Evolutionary conservation across 1,284 basidiomycete genomes (phyloP).

Genomic region (Irpex sp.): DNA sequence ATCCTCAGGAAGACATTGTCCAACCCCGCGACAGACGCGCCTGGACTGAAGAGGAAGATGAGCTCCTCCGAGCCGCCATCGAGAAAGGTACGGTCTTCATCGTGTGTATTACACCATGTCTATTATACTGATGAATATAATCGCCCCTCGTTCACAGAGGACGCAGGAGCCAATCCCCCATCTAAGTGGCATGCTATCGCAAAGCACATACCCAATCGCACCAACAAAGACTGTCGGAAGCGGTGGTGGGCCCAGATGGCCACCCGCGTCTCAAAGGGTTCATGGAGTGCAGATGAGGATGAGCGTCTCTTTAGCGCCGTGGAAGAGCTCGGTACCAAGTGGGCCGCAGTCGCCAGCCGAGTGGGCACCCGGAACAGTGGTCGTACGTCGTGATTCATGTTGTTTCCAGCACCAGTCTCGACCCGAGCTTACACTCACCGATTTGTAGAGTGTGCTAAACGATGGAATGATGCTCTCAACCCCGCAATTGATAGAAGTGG

Average conservation of each 20-base stretch:
- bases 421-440: not conserved
- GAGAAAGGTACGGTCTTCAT: constrained; percentile 35
- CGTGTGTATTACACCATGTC: constrained; percentile 11
- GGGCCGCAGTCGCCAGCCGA: constrained; percentile 50
- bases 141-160: constrained; percentile 34
- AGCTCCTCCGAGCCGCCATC: constrained; percentile 49
- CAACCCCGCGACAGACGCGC: constrained; percentile 44
- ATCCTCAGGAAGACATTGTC: constrained; percentile 13
- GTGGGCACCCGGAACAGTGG: constrained; percentile 53
- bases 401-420: not conserved
- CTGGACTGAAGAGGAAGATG: constrained; percentile 54
- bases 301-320: constrained; percentile 51
- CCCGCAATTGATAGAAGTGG: constrained; percentile 53
- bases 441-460: constrained; percentile 49
- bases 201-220: constrained; percentile 55
- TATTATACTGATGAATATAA: not conserved
- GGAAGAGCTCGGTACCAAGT: constrained; percentile 46
- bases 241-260: constrained; percentile 61
- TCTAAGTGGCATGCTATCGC: constrained; percentile 59
- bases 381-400: constrained; percentile 34
- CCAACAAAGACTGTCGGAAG: constrained; percentile 59
- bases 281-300: constrained; percentile 56
- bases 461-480: constrained; percentile 56
- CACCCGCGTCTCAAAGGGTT: constrained; percentile 53
- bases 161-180: constrained; percentile 47